Base-by-base conservation (phyloP, 208 protist species). In the Leptomonas pyrrhocoris region DNA sequence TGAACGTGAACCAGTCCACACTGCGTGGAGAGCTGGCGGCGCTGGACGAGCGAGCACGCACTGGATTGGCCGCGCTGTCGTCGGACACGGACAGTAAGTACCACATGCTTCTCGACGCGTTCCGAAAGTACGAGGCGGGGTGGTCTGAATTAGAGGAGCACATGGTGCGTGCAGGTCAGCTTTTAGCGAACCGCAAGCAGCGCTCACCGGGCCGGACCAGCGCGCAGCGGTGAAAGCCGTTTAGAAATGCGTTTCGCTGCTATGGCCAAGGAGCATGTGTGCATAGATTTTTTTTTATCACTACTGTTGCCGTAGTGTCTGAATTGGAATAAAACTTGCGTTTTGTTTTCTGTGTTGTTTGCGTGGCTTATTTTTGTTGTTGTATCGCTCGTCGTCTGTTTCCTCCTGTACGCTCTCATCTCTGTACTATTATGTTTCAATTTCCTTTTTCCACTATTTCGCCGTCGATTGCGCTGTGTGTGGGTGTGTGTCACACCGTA, bases 71-170 rank as follows among this genome's bases (percentile, higher is more conserved):
- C 25, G 55, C 70, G n/a, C 58, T 95, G 31, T 76, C 79, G 7
- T 66, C 55, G 36, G 87, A 95, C 68, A 79, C 79, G 28, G 87
- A 92, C 53, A 77, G 63, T 25, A 87, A 86, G 59, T 84, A 85
- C 57, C 69, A 92, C 63, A 77, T 81, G 75, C 73, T 93, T 18
- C 69, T 90, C 21, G 77, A 83, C 48, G 76, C 80, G 8, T 80
- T 93, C 49, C 79, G 85, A 12, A 79, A 92, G 57, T 89, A 91
- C 51, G 90, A 95, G 57, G 66, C 74, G 13, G 86, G 74, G 28
- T 81, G 83, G 40, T 65, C 73, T 6, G 85, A 93, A 67, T 74
- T 93, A 49, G 86, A 95, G 60, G 83, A 91, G 55, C 90, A 95
- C 73, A 75, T 94, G 54, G 85, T 81, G 38, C 81, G 84, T 51